These are phyloP conservation scores for Cephalotrichum gorgonifer DNA, from an alignment of 2,329 filamentous ascomycete genomes.

Conservation along the genomic window DNA sequence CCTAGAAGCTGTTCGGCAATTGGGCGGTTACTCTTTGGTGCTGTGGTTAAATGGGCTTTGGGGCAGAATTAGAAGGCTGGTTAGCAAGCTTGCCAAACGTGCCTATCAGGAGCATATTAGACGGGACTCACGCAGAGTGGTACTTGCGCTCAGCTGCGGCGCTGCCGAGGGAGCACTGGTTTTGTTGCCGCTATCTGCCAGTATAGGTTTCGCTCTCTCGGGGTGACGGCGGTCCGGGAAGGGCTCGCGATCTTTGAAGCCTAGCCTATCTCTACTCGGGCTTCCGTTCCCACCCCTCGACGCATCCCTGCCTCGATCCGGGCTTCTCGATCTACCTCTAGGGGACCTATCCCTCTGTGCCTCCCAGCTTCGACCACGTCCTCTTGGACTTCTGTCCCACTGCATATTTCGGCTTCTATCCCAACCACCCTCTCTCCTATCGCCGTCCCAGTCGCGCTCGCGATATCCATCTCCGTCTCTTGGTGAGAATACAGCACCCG, in stretches of 20 bases:
- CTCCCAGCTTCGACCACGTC: too few species aligned
- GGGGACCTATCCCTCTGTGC: too few species aligned
- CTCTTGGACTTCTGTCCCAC: background rate
- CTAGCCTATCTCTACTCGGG: background rate
- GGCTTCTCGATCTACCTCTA: background rate
- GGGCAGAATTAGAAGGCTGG: background rate
- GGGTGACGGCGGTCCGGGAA: background rate
- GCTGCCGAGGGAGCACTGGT: background rate
- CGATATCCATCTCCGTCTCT: constrained; percentile 2
- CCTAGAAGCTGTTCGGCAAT: background rate
- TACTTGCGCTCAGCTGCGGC: background rate
- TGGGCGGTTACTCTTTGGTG: background rate
- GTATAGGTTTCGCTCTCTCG: background rate
- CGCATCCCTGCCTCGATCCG: background rate
- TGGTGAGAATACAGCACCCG: background rate
- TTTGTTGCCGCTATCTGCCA: background rate
- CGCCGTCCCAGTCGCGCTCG: constrained; percentile 3
- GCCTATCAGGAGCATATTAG: background rate
- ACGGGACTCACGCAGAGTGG: background rate
- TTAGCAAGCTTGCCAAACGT: background rate
- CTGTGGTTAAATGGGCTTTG: background rate
- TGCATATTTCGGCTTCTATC: background rate
- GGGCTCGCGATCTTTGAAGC: background rate
- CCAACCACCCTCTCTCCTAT: background rate
- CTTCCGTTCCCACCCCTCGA: background rate